Percentiles rank a stretch among this genome's conserved stretches.
Evolutionary conservation across 2,329 filamentous ascomycete genomes (phyloP).

Genomic region (Ascochyta koolunga): DNA sequence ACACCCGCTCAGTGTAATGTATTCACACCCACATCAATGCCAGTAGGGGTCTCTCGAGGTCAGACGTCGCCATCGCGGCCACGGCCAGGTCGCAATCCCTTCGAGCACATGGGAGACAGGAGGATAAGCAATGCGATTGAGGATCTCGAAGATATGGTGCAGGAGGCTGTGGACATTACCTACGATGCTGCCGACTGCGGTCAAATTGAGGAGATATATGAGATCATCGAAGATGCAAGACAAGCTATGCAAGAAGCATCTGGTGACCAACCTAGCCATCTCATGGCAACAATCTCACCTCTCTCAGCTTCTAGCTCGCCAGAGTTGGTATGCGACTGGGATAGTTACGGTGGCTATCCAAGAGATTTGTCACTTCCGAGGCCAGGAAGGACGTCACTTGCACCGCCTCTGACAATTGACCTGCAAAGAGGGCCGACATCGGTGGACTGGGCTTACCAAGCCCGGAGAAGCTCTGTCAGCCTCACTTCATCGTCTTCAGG

Average conservation of each 20-base stretch:
- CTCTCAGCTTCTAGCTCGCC: constrained; percentile 23
- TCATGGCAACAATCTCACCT: constrained; percentile 32
- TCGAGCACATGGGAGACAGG: constrained; percentile 24
- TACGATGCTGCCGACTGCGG: constrained; percentile 40
- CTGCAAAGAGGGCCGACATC: constrained; percentile 23
- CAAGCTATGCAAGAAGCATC: constrained; percentile 43
- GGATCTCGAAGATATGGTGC: constrained; percentile 51
- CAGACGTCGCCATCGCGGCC: constrained; percentile 32
- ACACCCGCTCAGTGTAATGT: constrained; percentile 13
- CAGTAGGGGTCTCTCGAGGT: constrained; percentile 22
- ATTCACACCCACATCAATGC: constrained; percentile 10
- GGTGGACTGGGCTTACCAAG: constrained; percentile 40
- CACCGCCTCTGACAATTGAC: constrained; percentile 5
- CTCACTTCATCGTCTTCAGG: constrained; percentile 18
- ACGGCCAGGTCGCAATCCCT: constrained; percentile 25
- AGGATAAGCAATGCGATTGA: constrained; percentile 44
- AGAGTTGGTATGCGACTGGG: background rate
- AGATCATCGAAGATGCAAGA: constrained; percentile 49
- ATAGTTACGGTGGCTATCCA: background rate
- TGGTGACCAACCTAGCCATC: constrained; percentile 21
- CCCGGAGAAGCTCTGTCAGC: background rate
- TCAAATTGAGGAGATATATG: constrained; percentile 47
- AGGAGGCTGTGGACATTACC: constrained; percentile 49
- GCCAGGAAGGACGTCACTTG: background rate
- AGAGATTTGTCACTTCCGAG: background rate